Evolutionary conservation across 176 grass and related monocot genomes (phyloP), one percentile per base, ranked within the genome.

Genomic region (Aegilops speltoides): DNA sequence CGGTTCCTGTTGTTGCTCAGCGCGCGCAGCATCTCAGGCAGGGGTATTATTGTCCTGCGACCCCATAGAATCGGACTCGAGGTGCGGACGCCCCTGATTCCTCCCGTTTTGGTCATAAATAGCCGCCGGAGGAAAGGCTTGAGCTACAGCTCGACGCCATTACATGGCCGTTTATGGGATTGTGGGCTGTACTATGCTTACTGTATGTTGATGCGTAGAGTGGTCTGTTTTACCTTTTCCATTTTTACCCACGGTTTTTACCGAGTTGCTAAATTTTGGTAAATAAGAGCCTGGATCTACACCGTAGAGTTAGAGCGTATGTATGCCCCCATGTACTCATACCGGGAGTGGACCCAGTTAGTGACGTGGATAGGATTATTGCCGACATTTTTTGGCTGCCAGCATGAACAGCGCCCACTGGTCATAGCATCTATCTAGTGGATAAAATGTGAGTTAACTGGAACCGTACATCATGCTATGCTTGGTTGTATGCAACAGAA

Each of bases 401-500:
- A 80, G 22, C 37, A 61, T 74, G 81, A 80, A 87, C 46, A 79
- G 28, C 79, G 9, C 8, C 33, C 48, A 4, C 16, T 82, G 8
- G 37, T 50, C 43, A 74, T 82, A 67, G 73, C 50, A 61, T 85
- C 73, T 64, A 60, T 84, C 73, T 71, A 65, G 37, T 70, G 6
- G 81, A 69, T 70, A 77, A 72, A 24, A 85, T 52, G 48, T 88
- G 82, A 81, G 70, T 56, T 56, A 64, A 22, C 41, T 57, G 64
- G 28, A 81, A 62, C 32, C 64, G 78, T 25, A 43, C 62, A 24
- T 7, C 38, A 48, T 86, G 52, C 17, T 59, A 59, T 59, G 16
- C 50, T 15, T 68, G 64, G 37, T 38, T 86, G 79, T 34, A 50
- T 37, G 46, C 68, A 67, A 64, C 26, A 76, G 22, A 54, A 84